Percentiles rank a stretch among this genome's conserved stretches.
Conservation (phyloP, 306 rosid species). For the Cyamopsis tetragonoloba region DNA sequence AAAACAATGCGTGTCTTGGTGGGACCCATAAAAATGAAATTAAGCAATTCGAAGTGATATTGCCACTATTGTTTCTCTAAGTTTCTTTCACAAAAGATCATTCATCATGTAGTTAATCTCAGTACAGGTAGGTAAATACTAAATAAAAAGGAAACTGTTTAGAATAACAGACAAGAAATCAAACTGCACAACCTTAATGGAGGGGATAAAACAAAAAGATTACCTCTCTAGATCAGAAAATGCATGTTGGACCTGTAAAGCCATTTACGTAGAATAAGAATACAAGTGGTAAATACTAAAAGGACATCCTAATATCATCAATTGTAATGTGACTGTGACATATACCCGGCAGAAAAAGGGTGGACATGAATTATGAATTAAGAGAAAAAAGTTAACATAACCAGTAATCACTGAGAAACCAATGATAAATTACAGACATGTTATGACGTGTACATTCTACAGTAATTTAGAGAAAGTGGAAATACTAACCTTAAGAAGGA, state of each 20-base stretch:
- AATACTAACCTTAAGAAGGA: slow-evolving; percentile 70
- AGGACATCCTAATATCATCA: neutral
- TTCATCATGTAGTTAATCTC: neutral
- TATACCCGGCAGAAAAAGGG: neutral
- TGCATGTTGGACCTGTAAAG: slow-evolving; percentile 77
- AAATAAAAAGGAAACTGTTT: neutral
- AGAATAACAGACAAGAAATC: neutral
- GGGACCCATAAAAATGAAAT: no score
- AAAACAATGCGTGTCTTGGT: no score
- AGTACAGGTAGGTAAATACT: neutral
- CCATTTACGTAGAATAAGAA: slow-evolving; percentile 7
- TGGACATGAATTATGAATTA: neutral
- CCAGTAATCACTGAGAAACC: no score
- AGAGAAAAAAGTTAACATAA: neutral
- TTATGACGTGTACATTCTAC: neutral
- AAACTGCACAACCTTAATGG: neutral
- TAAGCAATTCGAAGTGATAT: no score
- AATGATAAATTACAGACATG: neutral
- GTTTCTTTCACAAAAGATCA: neutral
- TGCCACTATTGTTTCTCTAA: no score
- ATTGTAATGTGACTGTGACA: neutral
- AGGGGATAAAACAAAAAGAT: slow-evolving; percentile 4
- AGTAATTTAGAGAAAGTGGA: neutral
- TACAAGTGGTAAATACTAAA: neutral
- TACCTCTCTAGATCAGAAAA: slow-evolving; percentile 81